A percentile compares a stretch with the other conserved stretches of the same genome.
Conservation (phyloP, 179 eudicot species). For the Camellia oleifera region DNA sequence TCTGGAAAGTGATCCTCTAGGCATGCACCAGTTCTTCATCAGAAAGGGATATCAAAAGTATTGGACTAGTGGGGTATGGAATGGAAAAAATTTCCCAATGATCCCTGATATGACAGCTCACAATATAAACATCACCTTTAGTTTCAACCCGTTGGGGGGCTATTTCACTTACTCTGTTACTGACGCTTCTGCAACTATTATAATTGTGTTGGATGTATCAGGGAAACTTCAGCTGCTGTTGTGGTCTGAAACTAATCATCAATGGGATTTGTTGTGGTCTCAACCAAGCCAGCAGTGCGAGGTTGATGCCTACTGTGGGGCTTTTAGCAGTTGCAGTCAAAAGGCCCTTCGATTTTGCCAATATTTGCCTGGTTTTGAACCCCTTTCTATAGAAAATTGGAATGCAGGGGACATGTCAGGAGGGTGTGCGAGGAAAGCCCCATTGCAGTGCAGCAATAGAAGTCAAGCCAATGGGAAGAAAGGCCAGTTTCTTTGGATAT, state of each 20-base stretch:
- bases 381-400: constrained; percentile 31
- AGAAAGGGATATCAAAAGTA: constrained; percentile 33
- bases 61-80: constrained; percentile 59
- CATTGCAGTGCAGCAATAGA: no score
- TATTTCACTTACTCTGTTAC: constrained; percentile 26
- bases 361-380: constrained; percentile 44
- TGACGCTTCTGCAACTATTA: constrained; percentile 15
- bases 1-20: constrained; percentile 42
- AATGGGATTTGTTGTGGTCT: constrained; percentile 29
- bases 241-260: constrained; percentile 16
- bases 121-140: constrained; percentile 35
- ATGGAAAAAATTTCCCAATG: constrained; percentile 39
- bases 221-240: constrained; percentile 34
- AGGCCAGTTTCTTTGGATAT: no score
- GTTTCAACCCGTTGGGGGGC: constrained; percentile 22
- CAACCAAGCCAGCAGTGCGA: constrained; percentile 45
- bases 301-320: constrained; percentile 34
- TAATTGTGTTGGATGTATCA: constrained; percentile 19
- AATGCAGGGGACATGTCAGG: constrained; percentile 37
- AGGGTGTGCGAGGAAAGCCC: no score
- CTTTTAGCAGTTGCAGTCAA: constrained; percentile 33
- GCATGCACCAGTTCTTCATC: constrained; percentile 47
- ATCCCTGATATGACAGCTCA: constrained; percentile 30
- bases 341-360: constrained; percentile 20
- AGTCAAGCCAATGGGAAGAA: no score